Evolutionary conservation across 179 eudicot genomes (phyloP).

Genomic region (Camellia oleifera): DNA sequence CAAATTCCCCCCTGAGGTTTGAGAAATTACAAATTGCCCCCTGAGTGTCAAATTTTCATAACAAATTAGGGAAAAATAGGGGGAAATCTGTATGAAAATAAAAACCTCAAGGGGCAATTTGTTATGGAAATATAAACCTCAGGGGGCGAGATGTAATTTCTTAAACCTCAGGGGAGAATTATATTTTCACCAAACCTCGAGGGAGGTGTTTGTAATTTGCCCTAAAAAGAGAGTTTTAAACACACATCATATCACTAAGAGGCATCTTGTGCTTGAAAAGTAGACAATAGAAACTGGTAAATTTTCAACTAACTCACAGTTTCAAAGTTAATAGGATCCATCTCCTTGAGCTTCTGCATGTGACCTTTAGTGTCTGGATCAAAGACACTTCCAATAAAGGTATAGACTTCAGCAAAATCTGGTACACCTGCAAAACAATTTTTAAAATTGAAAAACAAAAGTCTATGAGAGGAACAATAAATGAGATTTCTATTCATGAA

Average conservation of each 20-base stretch:
- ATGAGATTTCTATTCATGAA: neutral
- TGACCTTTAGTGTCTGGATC: constrained; percentile 80
- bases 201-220: too few relatives aligned
- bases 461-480: neutral
- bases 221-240: neutral
- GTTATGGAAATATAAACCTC: too few relatives aligned
- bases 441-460: neutral
- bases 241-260: constrained; percentile 3
- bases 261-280: neutral
- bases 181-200: too few relatives aligned
- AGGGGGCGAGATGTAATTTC: too few relatives aligned
- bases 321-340: constrained; percentile 97
- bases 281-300: neutral
- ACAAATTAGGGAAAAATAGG: too few relatives aligned
- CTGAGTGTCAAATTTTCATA: too few relatives aligned
- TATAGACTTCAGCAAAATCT: constrained; percentile 89
- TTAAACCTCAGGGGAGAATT: too few relatives aligned
- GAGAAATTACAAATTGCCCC: too few relatives aligned
- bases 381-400: constrained; percentile 90
- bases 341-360: constrained; percentile 89
- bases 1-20: too few relatives aligned
- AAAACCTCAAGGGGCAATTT: too few relatives aligned
- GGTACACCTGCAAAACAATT: constrained; percentile 62
- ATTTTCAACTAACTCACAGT: constrained; percentile 54
- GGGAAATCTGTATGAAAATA: too few relatives aligned